Evolutionary conservation across 1,284 basidiomycete genomes (phyloP).

Genomic region (Sporisorium reilianum): DNA sequence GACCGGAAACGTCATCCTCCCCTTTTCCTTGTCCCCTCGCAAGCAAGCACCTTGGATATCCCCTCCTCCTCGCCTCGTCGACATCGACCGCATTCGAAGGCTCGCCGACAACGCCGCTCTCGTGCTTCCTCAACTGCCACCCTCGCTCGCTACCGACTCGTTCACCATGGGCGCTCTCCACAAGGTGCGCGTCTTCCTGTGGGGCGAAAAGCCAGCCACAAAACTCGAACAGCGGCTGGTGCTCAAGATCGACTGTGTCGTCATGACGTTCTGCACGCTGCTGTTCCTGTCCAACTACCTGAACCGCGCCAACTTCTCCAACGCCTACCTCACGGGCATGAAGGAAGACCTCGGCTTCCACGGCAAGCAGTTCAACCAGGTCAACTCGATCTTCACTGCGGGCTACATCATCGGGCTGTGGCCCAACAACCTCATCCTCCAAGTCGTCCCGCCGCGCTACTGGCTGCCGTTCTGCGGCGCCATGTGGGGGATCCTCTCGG

Average conservation of each 20-base stretch:
- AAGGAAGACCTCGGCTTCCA: slow-evolving; percentile 80
- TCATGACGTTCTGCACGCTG: slow-evolving; percentile 52
- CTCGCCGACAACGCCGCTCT: not conserved
- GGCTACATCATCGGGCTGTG: slow-evolving; percentile 63
- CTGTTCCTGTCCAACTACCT: slow-evolving; percentile 53
- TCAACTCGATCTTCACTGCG: slow-evolving; percentile 71
- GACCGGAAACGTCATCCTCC: not conserved
- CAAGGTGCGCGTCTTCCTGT: slow-evolving; percentile 41
- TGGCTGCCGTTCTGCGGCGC: slow-evolving; percentile 57
- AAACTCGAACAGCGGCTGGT: slow-evolving; percentile 40
- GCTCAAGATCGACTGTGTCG: slow-evolving; percentile 53
- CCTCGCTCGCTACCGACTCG: not conserved
- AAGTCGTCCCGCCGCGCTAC: slow-evolving; percentile 56
- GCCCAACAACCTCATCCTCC: slow-evolving; percentile 66
- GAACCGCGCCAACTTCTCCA: slow-evolving; percentile 53
- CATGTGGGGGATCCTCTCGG: slow-evolving; percentile 58
- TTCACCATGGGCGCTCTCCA: slow-evolving; percentile 34
- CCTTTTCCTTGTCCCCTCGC: not conserved
- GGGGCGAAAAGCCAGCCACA: slow-evolving; percentile 47
- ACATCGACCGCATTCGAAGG: not conserved
- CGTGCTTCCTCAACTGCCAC: not conserved
- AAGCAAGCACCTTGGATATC: not conserved
- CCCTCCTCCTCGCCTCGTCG: not conserved
- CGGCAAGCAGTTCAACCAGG: slow-evolving; percentile 77
- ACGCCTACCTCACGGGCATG: slow-evolving; percentile 81